Conservation (phyloP, 768 basidiomycete species). For the Hericium rajendrae region DNA sequence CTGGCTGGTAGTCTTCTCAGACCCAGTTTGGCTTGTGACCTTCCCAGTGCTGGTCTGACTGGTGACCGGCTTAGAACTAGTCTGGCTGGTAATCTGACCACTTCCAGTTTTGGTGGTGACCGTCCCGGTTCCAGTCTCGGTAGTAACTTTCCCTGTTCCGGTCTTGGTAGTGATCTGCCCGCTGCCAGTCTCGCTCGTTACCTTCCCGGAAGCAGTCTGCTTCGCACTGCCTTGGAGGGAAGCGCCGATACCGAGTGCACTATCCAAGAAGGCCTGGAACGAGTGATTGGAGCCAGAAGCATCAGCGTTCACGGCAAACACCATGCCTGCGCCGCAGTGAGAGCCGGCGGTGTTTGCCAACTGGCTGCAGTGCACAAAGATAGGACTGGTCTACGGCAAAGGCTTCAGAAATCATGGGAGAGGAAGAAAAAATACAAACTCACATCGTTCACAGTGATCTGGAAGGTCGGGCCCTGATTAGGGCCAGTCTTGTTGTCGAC, state of each 20-base stretch:
- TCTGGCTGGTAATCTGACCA: no score
- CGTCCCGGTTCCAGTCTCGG: no score
- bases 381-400: conserved; percentile 7
- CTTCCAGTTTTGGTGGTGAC: no score
- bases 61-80: no score
- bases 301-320: conserved; percentile 21
- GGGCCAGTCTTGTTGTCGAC: conserved; percentile 4
- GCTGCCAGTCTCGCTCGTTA: no score
- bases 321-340: conserved; percentile 21
- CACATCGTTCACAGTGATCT: conserved; percentile 18
- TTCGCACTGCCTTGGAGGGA: not conserved
- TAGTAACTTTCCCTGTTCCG: no score
- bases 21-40: no score
- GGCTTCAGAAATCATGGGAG: not conserved
- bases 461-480: conserved; percentile 9
- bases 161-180: no score
- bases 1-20: no score
- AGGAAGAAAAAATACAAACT: not conserved
- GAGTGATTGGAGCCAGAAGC: not conserved
- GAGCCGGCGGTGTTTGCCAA: conserved; percentile 1
- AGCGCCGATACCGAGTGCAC: conserved; percentile 1
- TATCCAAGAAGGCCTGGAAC: conserved; percentile 1
- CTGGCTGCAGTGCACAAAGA: conserved; percentile 20
- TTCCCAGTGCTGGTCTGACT: no score
- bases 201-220: no score